Evolutionary conservation across 1,139 yeast genomes (phyloP).

Genomic region (Pichia sorboxylosa): DNA sequence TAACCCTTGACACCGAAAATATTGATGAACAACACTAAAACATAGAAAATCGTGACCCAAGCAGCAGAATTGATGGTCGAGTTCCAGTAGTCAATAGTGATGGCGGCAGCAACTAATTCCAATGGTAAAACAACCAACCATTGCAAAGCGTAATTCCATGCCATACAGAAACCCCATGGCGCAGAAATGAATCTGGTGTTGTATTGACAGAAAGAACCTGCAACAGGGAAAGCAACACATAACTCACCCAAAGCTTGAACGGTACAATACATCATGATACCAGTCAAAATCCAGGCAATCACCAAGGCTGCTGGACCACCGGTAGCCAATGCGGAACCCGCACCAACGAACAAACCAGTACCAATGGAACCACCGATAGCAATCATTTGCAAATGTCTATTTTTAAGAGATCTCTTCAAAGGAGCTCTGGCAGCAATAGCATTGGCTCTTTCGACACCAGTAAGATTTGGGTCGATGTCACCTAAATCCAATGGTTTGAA

Average conservation of each 20-base stretch:
- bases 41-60: constrained; percentile 56
- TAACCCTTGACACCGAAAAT: constrained; percentile 52
- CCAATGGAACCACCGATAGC: constrained; percentile 87
- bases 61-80: constrained; percentile 45
- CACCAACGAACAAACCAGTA: constrained; percentile 50
- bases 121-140: constrained; percentile 62
- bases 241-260: constrained; percentile 62
- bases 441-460: constrained; percentile 61
- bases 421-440: constrained; percentile 60
- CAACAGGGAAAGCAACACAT: constrained; percentile 54
- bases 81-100: constrained; percentile 60
- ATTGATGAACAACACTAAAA: constrained; percentile 42
- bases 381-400: constrained; percentile 66
- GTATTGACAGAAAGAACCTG: constrained; percentile 63
- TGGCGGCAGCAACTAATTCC: constrained; percentile 61
- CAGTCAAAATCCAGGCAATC: constrained; percentile 41
- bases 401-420: constrained; percentile 48
- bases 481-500: constrained; percentile 23
- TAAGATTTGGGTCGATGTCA: constrained; percentile 56
- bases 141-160: constrained; percentile 57
- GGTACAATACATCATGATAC: constrained; percentile 47
- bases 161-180: constrained; percentile 67
- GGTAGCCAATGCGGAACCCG: constrained; percentile 47
- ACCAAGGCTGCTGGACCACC: constrained; percentile 65
- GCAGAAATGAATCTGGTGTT: constrained; percentile 56